Evolutionary conservation across 2,329 filamentous ascomycete genomes (phyloP), one percentile per base, ranked within the genome.

Genomic region (Didymellaceae sp.): DNA sequence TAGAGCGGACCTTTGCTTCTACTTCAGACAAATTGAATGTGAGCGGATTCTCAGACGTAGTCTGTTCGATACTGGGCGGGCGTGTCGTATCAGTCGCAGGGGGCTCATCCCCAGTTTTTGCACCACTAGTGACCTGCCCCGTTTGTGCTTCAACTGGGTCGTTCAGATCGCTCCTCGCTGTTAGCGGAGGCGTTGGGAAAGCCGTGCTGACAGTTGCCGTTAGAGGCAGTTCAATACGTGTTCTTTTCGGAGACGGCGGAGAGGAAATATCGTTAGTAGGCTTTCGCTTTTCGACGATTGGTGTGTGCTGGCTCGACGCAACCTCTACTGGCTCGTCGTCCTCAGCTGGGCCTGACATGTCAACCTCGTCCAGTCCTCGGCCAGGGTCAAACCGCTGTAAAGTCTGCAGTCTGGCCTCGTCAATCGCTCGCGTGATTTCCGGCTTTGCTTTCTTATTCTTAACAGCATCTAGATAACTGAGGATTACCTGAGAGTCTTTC

Each of bases 401-500:
- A n/a, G 43, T 52, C 32, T 38, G 48, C 11, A 38, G 7, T 14
- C 48, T 31, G 16, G 58, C 47, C 6, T 51, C 45, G 9, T 45
- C 41, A n/a, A 40, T 41, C 6, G 16, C 35, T 25, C 24, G 25
- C 9, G 41, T 39, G 14, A 37, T 38, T 1, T 37, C 42, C 13
- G 21, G 33, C 14, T 55, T 48, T 5, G 13, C 5, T 3, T 17
- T 39, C 22, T 38, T 45, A 1, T 40, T 32, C 9, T 53, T 53
- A 0, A 58, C 39, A n/a, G 51, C 50, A 30, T 39, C 37, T 17
- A 53, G 26, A 44, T 59, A 59, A 9, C 28, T 47, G 32, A 38
- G 35, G 6, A 59, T 40, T 2, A 54, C 53, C 11, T 42, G 52
- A 1, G 62, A 66, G 8, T 59, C 41, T 41, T 66, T 54, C n/a